These are phyloP conservation scores for Logfia minima DNA, from an alignment of 129 eudicot species.

Conservation along the genomic window DNA sequence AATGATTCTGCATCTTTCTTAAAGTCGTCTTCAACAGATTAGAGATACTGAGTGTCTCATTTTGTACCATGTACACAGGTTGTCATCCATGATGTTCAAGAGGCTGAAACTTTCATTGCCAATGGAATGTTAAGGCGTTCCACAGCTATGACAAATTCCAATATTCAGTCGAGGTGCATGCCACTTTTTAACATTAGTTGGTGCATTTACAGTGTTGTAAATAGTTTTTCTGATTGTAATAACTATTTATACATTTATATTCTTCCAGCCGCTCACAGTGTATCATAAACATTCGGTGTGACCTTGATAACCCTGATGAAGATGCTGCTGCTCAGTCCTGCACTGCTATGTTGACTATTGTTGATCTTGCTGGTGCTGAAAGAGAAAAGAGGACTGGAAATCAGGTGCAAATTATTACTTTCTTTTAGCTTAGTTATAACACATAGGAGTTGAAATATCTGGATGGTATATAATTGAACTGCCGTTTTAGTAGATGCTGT, in stretches of 20 bases:
- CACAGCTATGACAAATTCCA: constrained; percentile 77
- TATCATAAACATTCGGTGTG: constrained; percentile 70
- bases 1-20: constrained; percentile 1
- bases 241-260: neutral
- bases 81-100: constrained; percentile 52
- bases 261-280: constrained; percentile 84
- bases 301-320: constrained; percentile 31
- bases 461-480: neutral
- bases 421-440: constrained; percentile 3
- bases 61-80: constrained; percentile 42
- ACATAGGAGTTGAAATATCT: constrained; percentile 3
- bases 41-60: neutral
- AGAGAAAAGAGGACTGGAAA: constrained; percentile 88
- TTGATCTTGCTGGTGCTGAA: constrained; percentile 97
- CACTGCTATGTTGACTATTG: constrained; percentile 61
- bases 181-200: neutral
- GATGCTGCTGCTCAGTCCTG: constrained; percentile 34
- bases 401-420: constrained; percentile 47
- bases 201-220: neutral
- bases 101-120: constrained; percentile 73
- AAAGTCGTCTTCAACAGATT: constrained; percentile 6
- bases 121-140: constrained; percentile 72
- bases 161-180: constrained; percentile 77
- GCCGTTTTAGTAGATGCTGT: neutral
- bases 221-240: neutral